Conservation (phyloP, 371 early-diverging fungal genomes). For the Nematocida homosporus region DNA sequence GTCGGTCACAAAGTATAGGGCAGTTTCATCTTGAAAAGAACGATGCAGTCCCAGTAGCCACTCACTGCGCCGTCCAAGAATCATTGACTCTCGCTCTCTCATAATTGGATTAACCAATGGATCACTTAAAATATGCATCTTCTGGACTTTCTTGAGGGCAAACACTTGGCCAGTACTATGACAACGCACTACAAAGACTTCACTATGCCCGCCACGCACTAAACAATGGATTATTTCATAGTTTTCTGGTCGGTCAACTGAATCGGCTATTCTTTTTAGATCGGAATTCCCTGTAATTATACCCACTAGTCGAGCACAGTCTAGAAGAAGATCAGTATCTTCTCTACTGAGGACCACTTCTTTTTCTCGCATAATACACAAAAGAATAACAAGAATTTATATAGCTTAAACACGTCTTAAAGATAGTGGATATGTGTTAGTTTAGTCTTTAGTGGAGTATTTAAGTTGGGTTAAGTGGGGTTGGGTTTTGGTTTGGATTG, state of each 20-base stretch:
- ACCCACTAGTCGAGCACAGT: constrained; percentile 30
- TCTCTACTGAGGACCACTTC: constrained; percentile 13
- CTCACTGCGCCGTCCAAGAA: constrained; percentile 49
- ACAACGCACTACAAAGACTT: constrained; percentile 71
- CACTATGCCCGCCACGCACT: constrained; percentile 83
- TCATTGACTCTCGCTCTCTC: constrained; percentile 47
- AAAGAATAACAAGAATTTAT: constrained; percentile 39
- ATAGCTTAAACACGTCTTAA: too few relatives aligned
- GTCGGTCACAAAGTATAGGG: constrained; percentile 74
- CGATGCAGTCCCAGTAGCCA: constrained; percentile 69
- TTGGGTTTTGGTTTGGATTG: too few relatives aligned
- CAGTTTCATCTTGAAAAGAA: constrained; percentile 72
- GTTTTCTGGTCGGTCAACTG: constrained; percentile 67
- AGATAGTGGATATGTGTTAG: too few relatives aligned
- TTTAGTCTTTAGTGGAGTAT: too few relatives aligned
- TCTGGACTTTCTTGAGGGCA: constrained; percentile 86
- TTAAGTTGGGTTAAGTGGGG: too few relatives aligned
- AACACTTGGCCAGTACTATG: constrained; percentile 74
- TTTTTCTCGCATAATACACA: constrained; percentile 49
- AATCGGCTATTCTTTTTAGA: constrained; percentile 8
- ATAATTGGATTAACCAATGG: constrained; percentile 48
- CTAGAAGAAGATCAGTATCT: constrained; percentile 23
- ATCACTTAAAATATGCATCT: constrained; percentile 64
- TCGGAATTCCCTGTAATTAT: neutral
- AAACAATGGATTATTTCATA: constrained; percentile 79